phyloP scores from a whole-genome alignment of 2,329 filamentous ascomycete genomes.

The Alternaria sp. region DNA sequence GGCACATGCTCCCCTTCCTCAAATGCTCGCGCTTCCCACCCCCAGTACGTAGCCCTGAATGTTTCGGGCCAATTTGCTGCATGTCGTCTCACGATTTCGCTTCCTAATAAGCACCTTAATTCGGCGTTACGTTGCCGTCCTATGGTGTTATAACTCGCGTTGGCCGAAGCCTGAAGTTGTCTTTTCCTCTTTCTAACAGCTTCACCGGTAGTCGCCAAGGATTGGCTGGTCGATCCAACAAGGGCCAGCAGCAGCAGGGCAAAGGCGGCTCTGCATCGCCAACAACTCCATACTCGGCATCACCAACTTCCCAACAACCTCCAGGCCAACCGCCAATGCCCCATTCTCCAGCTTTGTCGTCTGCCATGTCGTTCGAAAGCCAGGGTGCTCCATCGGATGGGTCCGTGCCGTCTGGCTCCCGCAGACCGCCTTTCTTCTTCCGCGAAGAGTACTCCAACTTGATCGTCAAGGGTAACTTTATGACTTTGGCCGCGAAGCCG shows the following conservation, averaged over 20 bases:
- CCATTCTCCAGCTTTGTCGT: conserved; percentile 46
- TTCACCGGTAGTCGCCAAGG: conserved; percentile 51
- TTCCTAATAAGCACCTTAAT: conserved; percentile 25
- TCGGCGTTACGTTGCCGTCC: conserved; percentile 11
- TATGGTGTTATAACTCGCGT: conserved; percentile 13
- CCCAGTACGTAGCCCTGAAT: conserved; percentile 38
- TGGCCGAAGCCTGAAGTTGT: conserved; percentile 16
- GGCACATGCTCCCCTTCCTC: conserved; percentile 44
- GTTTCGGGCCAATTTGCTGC: conserved; percentile 41
- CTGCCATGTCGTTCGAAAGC: conserved; percentile 72
- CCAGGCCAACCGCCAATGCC: conserved; percentile 49
- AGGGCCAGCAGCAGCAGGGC: conserved; percentile 48
- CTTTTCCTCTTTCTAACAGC: conserved; percentile 34
- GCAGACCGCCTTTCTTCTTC: conserved; percentile 77
- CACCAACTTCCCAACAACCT: conserved; percentile 47
- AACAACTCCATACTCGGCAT: conserved; percentile 46
- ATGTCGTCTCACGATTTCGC: conserved; percentile 36
- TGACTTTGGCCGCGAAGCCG: conserved; percentile 91
- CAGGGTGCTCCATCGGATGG: conserved; percentile 55
- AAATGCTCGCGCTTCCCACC: conserved; percentile 34
- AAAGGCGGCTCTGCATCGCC: conserved; percentile 51
- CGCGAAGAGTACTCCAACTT: conserved; percentile 79
- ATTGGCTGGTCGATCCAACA: conserved; percentile 55
- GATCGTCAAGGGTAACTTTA: conserved; percentile 96
- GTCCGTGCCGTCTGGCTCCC: conserved; percentile 59